Conservation (phyloP, 2,329 filamentous ascomycete species). For the Sporothrix protearum region DNA sequence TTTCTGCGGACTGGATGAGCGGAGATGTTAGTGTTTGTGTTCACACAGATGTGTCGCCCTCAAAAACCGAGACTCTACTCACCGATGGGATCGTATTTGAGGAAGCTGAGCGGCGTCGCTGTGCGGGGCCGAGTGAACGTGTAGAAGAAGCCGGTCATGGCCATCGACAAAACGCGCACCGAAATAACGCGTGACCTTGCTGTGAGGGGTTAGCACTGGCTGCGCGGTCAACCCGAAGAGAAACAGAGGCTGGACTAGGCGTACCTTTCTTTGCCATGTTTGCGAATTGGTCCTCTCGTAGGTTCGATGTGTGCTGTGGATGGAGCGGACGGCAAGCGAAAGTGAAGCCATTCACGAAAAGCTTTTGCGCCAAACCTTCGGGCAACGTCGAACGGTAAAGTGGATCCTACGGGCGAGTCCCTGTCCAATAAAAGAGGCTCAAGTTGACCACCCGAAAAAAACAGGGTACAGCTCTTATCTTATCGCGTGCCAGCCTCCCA, state of each 20-base stretch:
- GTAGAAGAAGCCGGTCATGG: conserved; percentile 97
- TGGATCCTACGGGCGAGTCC: background rate
- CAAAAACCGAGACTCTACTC: conserved; percentile 30
- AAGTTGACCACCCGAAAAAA: background rate
- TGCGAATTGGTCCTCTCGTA: conserved; percentile 12
- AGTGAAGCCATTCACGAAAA: conserved; percentile 25
- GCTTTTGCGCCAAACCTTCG: conserved; percentile 14
- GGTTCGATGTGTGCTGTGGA: background rate
- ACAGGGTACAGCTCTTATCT: conserved; percentile 20
- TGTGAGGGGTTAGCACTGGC: conserved; percentile 37
- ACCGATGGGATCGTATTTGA: conserved; percentile 98
- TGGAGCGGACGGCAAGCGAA: background rate
- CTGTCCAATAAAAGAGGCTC: conserved; percentile 5
- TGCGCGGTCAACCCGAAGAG: background rate
- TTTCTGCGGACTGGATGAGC: conserved; percentile 77
- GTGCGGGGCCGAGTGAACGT: conserved; percentile 79
- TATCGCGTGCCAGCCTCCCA: conserved; percentile 2
- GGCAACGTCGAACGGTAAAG: background rate
- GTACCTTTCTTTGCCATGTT: conserved; percentile 41
- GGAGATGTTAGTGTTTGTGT: background rate
- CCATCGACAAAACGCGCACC: conserved; percentile 96
- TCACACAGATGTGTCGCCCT: background rate
- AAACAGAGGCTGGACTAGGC: too few relatives aligned
- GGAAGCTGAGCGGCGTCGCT: conserved; percentile 84
- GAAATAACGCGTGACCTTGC: conserved; percentile 88